Conservation (phyloP, 2,329 filamentous ascomycete genomes). For the Colletotrichum plurivorum region DNA sequence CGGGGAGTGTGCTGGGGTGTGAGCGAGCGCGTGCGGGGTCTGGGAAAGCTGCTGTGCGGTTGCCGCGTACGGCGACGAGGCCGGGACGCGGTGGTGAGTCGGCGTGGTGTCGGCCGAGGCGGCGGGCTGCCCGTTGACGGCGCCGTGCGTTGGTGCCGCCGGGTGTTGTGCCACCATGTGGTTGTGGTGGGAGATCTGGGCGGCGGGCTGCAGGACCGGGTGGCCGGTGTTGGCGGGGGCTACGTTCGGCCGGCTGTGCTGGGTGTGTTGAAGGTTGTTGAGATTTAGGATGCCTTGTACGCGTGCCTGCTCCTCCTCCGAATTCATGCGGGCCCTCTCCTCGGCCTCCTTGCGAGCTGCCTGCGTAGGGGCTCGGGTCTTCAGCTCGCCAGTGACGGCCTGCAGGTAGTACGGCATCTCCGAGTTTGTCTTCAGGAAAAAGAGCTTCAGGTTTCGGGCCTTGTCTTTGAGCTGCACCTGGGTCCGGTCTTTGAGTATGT, state of each 20-base stretch:
- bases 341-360: slow-evolving; percentile 79
- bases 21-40: slow-evolving; percentile 29
- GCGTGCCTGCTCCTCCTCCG: slow-evolving; percentile 72
- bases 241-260: slow-evolving; percentile 30
- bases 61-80: slow-evolving; percentile 34
- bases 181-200: slow-evolving; percentile 35
- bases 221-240: slow-evolving; percentile 26
- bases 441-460: slow-evolving; percentile 89
- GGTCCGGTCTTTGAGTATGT: slow-evolving; percentile 88
- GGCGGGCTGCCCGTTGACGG: slow-evolving; percentile 23
- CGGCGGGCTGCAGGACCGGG: slow-evolving; percentile 28
- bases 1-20: slow-evolving; percentile 31
- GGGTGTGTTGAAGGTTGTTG: slow-evolving; percentile 60
- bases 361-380: slow-evolving; percentile 84
- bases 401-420: slow-evolving; percentile 92
- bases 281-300: slow-evolving; percentile 73
- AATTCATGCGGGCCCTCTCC: slow-evolving; percentile 70
- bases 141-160: slow-evolving; percentile 21
- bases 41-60: slow-evolving; percentile 35
- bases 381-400: slow-evolving; percentile 90
- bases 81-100: slow-evolving; percentile 20
- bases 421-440: slow-evolving; percentile 91
- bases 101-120: slow-evolving; percentile 18
- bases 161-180: slow-evolving; percentile 31
- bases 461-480: slow-evolving; percentile 96